Conservation (phyloP, 345 rosid genomes). For the Aethionema arabicum region DNA sequence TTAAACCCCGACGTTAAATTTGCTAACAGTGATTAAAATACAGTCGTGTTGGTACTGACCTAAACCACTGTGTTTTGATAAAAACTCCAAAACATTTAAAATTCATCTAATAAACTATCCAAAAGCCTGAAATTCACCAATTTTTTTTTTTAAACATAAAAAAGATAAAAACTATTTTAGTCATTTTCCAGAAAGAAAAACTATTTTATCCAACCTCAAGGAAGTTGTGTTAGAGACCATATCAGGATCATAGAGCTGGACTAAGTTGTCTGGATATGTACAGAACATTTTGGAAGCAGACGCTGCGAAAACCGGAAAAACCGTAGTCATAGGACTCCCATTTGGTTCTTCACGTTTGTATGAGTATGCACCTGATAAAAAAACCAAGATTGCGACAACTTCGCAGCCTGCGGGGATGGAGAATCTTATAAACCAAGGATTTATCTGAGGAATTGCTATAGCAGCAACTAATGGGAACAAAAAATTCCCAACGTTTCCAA, state of each 20-base stretch:
- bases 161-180: too few species aligned
- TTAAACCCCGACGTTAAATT: too few species aligned
- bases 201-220: constrained; percentile 27
- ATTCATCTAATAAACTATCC: too few species aligned
- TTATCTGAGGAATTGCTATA: constrained; percentile 34
- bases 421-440: constrained; percentile 41
- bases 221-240: constrained; percentile 23
- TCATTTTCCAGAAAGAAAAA: not conserved
- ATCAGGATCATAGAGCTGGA: constrained; percentile 32
- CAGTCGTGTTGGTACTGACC: too few species aligned
- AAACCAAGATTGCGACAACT: constrained; percentile 36
- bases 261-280: constrained; percentile 11
- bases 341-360: constrained; percentile 24
- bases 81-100: too few species aligned
- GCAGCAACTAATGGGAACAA: constrained; percentile 32
- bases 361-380: constrained; percentile 33
- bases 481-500: constrained; percentile 34
- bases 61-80: too few species aligned
- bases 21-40: too few species aligned
- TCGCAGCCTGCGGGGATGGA: constrained; percentile 40
- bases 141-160: too few species aligned
- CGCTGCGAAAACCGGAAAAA: constrained; percentile 39
- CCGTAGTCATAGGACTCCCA: constrained; percentile 40
- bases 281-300: constrained; percentile 34
- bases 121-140: too few species aligned